A percentile compares a stretch with the other conserved stretches of the same genome.
Evolutionary conservation across 495 filamentous ascomycete genomes (phyloP).

Genomic region (Neurospora africana): DNA sequence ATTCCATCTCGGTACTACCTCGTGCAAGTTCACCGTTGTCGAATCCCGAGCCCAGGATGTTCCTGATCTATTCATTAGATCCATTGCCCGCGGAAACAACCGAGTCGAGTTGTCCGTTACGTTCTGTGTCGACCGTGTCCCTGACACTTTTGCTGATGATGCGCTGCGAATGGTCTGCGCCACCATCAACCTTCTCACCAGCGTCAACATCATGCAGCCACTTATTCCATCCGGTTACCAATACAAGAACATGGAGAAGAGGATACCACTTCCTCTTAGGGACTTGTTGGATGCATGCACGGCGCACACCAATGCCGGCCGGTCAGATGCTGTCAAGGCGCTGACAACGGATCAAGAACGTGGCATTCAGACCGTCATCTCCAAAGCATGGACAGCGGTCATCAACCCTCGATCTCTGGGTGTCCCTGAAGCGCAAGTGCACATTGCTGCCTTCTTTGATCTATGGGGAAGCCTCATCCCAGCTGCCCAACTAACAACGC

Average conservation of each 20-base stretch:
- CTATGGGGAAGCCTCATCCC: conserved; percentile 38
- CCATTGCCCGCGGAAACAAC: conserved; percentile 19
- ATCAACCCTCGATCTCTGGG: conserved; percentile 31
- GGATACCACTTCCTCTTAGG: conserved; percentile 26
- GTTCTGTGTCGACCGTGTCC: conserved; percentile 32
- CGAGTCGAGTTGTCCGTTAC: conserved; percentile 29
- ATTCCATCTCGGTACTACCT: conserved; percentile 30
- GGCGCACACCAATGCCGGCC: conserved; percentile 10
- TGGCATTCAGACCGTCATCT: conserved; percentile 26
- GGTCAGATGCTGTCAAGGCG: conserved; percentile 8
- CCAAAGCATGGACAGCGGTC: conserved; percentile 28
- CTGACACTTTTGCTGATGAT: conserved; percentile 28
- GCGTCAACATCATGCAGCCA: conserved; percentile 30
- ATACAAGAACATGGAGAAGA: conserved; percentile 22
- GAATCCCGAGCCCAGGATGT: conserved; percentile 29
- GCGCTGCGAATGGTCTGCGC: conserved; percentile 32
- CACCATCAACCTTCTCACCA: conserved; percentile 30
- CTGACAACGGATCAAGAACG: conserved; percentile 19
- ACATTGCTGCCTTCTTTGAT: conserved; percentile 38
- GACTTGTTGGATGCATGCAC: conserved; percentile 3
- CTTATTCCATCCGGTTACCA: conserved; percentile 26
- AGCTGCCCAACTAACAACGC: conserved; percentile 32
- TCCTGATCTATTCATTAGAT: conserved; percentile 32
- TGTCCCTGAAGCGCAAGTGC: conserved; percentile 30
- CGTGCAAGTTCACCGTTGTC: conserved; percentile 27